Conservation (phyloP, 768 basidiomycete species). For the Suillus subalutaceus region DNA sequence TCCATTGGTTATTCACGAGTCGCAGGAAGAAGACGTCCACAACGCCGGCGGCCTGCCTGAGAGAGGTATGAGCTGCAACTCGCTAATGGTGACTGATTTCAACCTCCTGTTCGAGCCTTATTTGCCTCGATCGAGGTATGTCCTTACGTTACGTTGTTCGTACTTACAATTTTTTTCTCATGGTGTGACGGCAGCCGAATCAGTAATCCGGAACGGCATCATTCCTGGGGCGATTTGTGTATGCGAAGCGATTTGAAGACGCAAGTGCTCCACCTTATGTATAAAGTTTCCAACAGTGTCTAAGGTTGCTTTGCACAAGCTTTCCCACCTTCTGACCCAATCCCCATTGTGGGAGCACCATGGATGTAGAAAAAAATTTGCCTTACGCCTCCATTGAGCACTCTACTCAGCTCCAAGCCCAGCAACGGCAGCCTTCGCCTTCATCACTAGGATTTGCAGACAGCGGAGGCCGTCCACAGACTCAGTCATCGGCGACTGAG, state of each 20-base stretch:
- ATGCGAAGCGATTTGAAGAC: background rate
- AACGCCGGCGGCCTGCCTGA: background rate
- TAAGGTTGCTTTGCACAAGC: background rate
- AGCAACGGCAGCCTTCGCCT: background rate
- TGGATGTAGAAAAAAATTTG: slow-evolving; percentile 18
- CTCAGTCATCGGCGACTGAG: slow-evolving; percentile 13
- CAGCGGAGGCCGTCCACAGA: background rate
- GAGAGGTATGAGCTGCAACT: background rate
- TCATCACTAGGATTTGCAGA: background rate
- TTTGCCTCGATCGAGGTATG: background rate
- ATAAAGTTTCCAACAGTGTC: background rate
- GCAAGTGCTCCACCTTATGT: background rate
- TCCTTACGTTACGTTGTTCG: background rate
- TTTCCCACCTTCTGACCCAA: no score
- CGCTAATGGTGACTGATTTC: background rate
- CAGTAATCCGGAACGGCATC: background rate
- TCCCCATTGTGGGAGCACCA: slow-evolving; percentile 11
- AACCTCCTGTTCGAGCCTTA: background rate
- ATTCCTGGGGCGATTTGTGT: background rate
- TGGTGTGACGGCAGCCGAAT: background rate
- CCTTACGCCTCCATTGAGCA: background rate
- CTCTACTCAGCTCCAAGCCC: background rate
- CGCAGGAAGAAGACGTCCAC: background rate
- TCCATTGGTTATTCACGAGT: background rate
- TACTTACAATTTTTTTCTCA: background rate